Percentiles rank a stretch among this genome's conserved stretches.
Conservation (phyloP, 768 basidiomycete species). For the Fomitopsis serialis region DNA sequence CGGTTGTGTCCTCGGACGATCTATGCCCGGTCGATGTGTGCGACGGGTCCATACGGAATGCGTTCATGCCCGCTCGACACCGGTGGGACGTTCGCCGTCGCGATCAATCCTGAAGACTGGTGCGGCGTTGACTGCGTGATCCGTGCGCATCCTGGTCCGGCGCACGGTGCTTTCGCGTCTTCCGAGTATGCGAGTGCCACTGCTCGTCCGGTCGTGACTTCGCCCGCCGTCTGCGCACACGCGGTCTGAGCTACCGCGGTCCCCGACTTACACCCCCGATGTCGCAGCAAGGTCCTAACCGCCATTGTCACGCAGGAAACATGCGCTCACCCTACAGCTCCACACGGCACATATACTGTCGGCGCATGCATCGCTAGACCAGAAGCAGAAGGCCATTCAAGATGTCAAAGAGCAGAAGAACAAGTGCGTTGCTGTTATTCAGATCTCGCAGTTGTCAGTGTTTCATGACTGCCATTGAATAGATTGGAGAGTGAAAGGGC, state of each 20-base stretch:
- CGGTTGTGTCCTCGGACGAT: no score
- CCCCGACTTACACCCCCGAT: not conserved
- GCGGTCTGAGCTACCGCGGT: not conserved
- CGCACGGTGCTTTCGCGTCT: no score
- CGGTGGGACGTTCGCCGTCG: no score
- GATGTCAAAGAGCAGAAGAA: slow-evolving; percentile 83
- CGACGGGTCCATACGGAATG: not conserved
- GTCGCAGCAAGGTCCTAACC: not conserved
- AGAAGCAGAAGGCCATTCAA: slow-evolving; percentile 73
- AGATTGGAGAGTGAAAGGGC: slow-evolving; percentile 75
- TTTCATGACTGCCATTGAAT: not conserved
- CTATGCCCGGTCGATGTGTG: not conserved
- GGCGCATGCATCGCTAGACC: slow-evolving; percentile 73
- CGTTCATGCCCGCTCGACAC: no score
- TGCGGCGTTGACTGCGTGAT: no score
- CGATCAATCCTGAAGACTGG: no score
- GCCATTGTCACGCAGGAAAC: slow-evolving; percentile 48
- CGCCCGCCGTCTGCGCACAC: no score
- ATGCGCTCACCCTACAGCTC: slow-evolving; percentile 75
- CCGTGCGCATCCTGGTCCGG: no score
- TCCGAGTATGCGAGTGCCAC: no score
- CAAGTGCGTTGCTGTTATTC: slow-evolving; percentile 40
- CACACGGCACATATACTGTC: slow-evolving; percentile 86
- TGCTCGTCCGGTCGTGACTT: no score
- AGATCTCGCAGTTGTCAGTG: not conserved